These are phyloP conservation scores for Yamadazyma takamatsuzukensis DNA, from an alignment of 805 yeast genomes.

Conservation along the genomic window DNA sequence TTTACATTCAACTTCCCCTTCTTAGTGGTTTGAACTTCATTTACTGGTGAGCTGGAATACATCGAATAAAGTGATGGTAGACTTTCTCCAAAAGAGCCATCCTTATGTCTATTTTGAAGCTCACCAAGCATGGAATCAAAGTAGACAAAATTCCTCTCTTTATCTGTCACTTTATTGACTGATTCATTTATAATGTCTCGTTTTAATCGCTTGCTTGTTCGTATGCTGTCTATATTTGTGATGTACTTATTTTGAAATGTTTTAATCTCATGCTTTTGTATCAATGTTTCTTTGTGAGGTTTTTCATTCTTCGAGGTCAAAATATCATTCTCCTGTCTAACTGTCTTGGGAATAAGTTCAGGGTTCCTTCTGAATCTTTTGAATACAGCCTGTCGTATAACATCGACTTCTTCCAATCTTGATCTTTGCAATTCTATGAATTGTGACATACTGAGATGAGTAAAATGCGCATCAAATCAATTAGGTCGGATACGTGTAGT, in stretches of 20 bases:
- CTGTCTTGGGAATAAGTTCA: constrained; percentile 34
- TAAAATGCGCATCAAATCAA: too few species aligned
- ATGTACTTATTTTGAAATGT: constrained; percentile 47
- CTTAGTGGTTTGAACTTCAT: constrained; percentile 10
- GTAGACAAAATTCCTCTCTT: constrained; percentile 3
- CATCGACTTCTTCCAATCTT: constrained; percentile 62
- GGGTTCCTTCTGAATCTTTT: constrained; percentile 64
- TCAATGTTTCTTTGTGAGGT: constrained; percentile 46
- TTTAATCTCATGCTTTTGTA: constrained; percentile 68
- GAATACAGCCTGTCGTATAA: constrained; percentile 63
- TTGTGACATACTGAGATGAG: constrained; percentile 16
- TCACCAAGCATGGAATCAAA: constrained; percentile 8
- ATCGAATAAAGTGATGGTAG: constrained; percentile 16
- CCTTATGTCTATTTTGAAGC: constrained; percentile 1
- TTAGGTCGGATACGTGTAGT: too few species aligned
- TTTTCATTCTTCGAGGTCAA: constrained; percentile 26
- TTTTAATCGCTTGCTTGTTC: constrained; percentile 6
- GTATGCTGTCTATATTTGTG: constrained; percentile 12
- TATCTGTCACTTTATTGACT: constrained; percentile 5
- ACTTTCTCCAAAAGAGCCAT: constrained; percentile 10
- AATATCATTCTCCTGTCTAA: constrained; percentile 11
- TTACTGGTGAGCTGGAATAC: constrained; percentile 23
- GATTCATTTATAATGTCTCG: constrained; percentile 5
- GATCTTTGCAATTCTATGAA: constrained; percentile 33
- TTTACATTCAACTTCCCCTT: constrained; percentile 21